phyloP scores from a whole-genome alignment of 2,329 filamentous ascomycete genomes.

The Pyricularia grisea region DNA sequence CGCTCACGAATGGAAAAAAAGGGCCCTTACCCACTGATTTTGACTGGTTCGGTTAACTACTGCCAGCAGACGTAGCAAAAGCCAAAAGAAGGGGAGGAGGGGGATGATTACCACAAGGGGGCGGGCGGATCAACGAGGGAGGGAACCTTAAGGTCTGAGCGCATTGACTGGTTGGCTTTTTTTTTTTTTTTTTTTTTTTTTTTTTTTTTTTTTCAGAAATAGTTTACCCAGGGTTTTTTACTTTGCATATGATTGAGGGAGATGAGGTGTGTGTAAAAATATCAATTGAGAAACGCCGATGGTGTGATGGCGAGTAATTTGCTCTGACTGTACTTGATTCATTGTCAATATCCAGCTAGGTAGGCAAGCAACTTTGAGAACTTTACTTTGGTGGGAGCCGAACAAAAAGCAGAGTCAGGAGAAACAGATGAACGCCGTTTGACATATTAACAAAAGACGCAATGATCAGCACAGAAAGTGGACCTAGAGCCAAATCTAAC shows the following conservation, averaged over 20 bases:
- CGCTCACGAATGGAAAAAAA: not conserved
- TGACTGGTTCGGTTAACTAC: too few species aligned
- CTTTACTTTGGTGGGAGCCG: not conserved
- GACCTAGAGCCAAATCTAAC: not conserved
- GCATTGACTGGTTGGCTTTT: not conserved
- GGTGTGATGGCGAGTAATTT: not conserved
- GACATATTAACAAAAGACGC: not conserved
- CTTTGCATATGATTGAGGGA: not conserved
- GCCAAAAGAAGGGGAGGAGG: not conserved
- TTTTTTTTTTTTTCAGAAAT: too few species aligned
- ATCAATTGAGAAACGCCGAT: not conserved
- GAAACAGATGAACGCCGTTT: not conserved
- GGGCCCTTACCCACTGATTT: not conserved
- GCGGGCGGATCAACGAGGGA: not conserved
- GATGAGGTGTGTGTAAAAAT: not conserved
- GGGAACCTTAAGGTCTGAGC: not conserved
- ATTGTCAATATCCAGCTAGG: not conserved
- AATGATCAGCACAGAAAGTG: not conserved
- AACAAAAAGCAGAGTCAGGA: not conserved
- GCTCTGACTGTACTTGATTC: not conserved
- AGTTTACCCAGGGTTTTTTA: too few species aligned
- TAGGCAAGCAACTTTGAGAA: too few species aligned
- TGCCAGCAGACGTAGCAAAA: not conserved
- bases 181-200: too few species aligned
- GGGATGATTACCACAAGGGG: not conserved